Conservation (phyloP, 2,329 filamentous ascomycete species). For the Cylindrodendrum hubeiense region DNA sequence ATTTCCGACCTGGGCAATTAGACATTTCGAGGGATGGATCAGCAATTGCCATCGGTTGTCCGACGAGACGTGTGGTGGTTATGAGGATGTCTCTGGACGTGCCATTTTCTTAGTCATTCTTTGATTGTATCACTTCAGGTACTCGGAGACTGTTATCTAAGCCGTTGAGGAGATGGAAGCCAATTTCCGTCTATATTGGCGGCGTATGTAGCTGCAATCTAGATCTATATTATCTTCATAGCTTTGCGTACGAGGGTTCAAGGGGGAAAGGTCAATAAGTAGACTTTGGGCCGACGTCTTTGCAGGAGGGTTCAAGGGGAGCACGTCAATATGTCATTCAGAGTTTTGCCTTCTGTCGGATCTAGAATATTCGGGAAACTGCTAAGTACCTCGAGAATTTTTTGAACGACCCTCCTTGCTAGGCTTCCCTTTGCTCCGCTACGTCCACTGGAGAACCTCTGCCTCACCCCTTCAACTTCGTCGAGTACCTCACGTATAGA, state of each 20-base stretch:
- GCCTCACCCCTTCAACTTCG: too few relatives aligned
- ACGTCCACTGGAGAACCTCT: too few relatives aligned
- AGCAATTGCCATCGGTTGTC: conserved; percentile 1
- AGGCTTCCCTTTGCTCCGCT: too few relatives aligned
- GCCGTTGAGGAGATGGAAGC: background rate
- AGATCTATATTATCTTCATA: background rate
- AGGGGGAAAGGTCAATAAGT: background rate
- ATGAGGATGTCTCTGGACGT: conserved; percentile 2
- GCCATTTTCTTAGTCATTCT: conserved; percentile 2
- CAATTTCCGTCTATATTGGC: background rate
- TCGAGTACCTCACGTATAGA: too few relatives aligned
- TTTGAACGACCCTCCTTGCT: too few relatives aligned
- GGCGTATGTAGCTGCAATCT: conserved; percentile 1
- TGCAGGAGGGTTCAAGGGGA: too few relatives aligned
- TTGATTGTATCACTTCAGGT: background rate
- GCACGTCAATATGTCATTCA: background rate
- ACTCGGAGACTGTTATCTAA: background rate
- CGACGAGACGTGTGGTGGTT: background rate
- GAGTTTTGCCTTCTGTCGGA: conserved; percentile 2
- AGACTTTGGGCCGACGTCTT: too few relatives aligned
- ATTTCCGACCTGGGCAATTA: conserved; percentile 1
- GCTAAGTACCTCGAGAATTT: too few relatives aligned
- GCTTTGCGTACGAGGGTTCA: conserved; percentile 2
- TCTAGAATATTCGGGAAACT: conserved; percentile 6
- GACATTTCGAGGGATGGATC: conserved; percentile 3